Percentiles rank a stretch among this genome's conserved stretches.
These are phyloP conservation scores for Tricholoma sp. DNA, from an alignment of 768 basidiomycete species.

Conservation along the genomic window DNA sequence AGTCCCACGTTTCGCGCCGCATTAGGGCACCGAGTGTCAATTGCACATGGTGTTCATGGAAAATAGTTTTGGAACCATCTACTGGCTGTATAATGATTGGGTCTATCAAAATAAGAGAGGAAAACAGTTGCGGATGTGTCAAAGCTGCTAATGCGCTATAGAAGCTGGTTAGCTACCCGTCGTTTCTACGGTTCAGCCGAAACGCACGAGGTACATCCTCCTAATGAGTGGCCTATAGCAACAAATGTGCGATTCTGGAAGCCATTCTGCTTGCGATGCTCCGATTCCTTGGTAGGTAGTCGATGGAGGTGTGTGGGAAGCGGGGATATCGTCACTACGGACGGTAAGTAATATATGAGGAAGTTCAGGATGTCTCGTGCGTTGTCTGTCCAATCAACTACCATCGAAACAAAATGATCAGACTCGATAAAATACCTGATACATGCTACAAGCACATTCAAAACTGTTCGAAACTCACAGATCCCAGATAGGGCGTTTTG, in stretches of 20 bases:
- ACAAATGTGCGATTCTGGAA: conserved; percentile 53
- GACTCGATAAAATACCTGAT: neutral
- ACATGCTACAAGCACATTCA: neutral
- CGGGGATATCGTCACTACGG: conserved; percentile 19
- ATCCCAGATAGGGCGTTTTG: conserved; percentile 45
- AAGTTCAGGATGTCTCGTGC: conserved; percentile 77
- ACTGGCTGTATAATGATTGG: conserved; percentile 53
- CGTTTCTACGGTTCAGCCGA: neutral
- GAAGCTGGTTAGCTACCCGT: neutral
- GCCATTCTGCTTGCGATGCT: conserved; percentile 39
- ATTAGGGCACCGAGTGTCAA: conserved; percentile 43
- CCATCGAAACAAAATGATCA: neutral
- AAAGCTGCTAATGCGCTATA: conserved; percentile 61
- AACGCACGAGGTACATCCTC: conserved; percentile 71
- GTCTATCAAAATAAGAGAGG: conserved; percentile 70
- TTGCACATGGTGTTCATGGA: conserved; percentile 11
- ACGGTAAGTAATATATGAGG: conserved; percentile 61
- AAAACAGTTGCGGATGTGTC: conserved; percentile 60
- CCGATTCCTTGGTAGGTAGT: conserved; percentile 37
- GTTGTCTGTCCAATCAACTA: conserved; percentile 78
- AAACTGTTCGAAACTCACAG: conserved; percentile 36
- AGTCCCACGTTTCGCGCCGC: conserved; percentile 60
- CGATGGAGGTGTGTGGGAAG: conserved; percentile 53
- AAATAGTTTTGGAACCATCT: neutral
- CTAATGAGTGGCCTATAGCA: conserved; percentile 79